Conservation (phyloP, 441 rosid genomes). For the Pelargonium myrrhifolium region DNA sequence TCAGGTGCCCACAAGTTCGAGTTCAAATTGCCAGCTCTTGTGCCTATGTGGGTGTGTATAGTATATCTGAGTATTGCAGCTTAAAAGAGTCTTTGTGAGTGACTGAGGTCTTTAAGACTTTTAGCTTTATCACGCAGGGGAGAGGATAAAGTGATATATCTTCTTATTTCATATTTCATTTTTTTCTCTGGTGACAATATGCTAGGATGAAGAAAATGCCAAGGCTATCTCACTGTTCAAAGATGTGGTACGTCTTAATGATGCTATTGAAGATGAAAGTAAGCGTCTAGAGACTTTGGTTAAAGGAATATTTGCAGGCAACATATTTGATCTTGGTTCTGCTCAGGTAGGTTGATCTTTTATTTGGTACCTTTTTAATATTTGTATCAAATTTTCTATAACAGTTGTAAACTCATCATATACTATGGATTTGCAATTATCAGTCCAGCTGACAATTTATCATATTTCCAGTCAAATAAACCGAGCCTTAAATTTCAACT, state of each 20-base stretch:
- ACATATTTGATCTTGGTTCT: constrained; percentile 94
- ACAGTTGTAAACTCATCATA: background rate
- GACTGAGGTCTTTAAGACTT: too few relatives aligned
- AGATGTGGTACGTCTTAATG: constrained; percentile 64
- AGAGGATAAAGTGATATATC: too few relatives aligned
- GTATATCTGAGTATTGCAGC: too few relatives aligned
- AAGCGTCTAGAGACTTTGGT: constrained; percentile 72
- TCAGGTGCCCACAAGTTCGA: too few relatives aligned
- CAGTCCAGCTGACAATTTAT: background rate
- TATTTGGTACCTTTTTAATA: background rate
- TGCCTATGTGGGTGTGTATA: too few relatives aligned
- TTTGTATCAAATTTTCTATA: background rate
- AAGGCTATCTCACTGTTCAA: constrained; percentile 81
- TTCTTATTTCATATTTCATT: background rate
- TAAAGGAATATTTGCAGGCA: constrained; percentile 90
- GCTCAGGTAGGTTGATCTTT: constrained; percentile 46
- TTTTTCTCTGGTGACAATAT: constrained; percentile 14
- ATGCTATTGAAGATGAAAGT: constrained; percentile 61
- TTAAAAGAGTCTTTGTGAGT: too few relatives aligned
- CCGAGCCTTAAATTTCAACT: background rate
- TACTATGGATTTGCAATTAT: background rate
- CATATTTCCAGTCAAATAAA: background rate
- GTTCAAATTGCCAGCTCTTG: too few relatives aligned
- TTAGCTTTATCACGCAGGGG: too few relatives aligned
- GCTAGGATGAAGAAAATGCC: constrained; percentile 73